Percentiles rank a stretch among this genome's conserved stretches.
Conservation (phyloP, 2,329 filamentous ascomycete genomes). For the Epichloe coenophiala region DNA sequence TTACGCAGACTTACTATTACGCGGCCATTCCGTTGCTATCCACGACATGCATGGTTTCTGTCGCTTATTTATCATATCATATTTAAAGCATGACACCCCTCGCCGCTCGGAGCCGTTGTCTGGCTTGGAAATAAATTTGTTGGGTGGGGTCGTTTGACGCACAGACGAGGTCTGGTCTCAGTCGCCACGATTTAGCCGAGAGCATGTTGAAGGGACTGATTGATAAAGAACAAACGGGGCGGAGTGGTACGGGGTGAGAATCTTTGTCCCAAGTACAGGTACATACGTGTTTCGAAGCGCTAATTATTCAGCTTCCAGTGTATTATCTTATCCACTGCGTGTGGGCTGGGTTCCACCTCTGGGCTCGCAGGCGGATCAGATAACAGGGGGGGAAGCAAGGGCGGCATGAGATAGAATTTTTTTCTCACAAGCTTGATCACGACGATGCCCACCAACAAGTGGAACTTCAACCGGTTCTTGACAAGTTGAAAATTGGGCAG, state of each 20-base stretch:
- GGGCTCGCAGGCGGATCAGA: not conserved
- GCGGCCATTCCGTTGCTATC: not conserved
- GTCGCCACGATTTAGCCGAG: not conserved
- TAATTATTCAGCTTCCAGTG: too few species aligned
- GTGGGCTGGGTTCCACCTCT: too few species aligned
- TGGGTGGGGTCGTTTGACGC: not conserved
- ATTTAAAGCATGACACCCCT: too few species aligned
- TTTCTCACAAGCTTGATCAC: too few species aligned
- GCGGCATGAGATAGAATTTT: too few species aligned
- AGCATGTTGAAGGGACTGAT: not conserved
- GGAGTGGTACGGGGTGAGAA: not conserved
- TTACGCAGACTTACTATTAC: not conserved
- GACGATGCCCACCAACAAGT: too few species aligned
- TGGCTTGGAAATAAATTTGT: too few species aligned
- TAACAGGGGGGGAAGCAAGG: not conserved
- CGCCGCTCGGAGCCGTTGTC: too few species aligned
- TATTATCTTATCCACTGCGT: too few species aligned
- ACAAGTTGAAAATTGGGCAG: too few species aligned
- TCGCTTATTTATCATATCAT: not conserved
- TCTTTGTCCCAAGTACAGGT: not conserved
- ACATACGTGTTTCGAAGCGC: not conserved
- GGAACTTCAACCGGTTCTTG: too few species aligned
- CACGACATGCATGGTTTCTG: not conserved
- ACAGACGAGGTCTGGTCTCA: not conserved
- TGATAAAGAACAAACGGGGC: not conserved